Conservation (phyloP, 1,284 basidiomycete genomes). For the Cerioporus squamosus region DNA sequence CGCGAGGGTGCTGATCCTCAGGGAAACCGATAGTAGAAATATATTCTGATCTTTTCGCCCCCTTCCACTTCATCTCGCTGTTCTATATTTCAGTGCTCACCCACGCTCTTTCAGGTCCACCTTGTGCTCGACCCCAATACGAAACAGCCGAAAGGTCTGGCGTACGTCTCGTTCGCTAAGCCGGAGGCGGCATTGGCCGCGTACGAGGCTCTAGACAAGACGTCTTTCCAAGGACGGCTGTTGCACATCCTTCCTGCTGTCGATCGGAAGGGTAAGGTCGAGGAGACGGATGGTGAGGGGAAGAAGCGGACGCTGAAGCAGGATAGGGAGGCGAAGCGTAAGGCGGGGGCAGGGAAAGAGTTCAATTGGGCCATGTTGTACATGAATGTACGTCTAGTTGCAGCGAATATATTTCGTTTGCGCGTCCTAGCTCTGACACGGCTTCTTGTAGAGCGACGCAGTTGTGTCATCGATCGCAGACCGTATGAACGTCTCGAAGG, state of each 20-base stretch:
- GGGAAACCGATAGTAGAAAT: conserved; percentile 63
- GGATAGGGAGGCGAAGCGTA: conserved; percentile 74
- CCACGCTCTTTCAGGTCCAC: conserved; percentile 87
- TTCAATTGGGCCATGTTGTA: conserved; percentile 98
- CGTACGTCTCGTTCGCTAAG: conserved; percentile 80
- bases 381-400: conserved; percentile 84
- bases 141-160: conserved; percentile 80
- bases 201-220: conserved; percentile 80
- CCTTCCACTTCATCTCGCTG: background rate
- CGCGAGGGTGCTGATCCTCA: conserved; percentile 61
- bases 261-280: conserved; percentile 58
- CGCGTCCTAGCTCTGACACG: conserved; percentile 1
- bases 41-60: conserved; percentile 31
- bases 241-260: conserved; percentile 90
- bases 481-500: conserved; percentile 61
- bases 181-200: conserved; percentile 76
- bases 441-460: conserved; percentile 57
- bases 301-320: conserved; percentile 67
- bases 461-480: conserved; percentile 43
- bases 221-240: conserved; percentile 90
- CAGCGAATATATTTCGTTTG: conserved; percentile 19
- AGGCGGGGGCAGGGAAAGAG: conserved; percentile 76
- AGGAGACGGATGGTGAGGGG: conserved; percentile 43
- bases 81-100: too few species aligned
- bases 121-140: conserved; percentile 76